Percentiles rank a stretch among this genome's conserved stretches.
These are phyloP conservation scores for Phytophthora pini DNA, from an alignment of 352 stramenopile species.

Conservation along the genomic window DNA sequence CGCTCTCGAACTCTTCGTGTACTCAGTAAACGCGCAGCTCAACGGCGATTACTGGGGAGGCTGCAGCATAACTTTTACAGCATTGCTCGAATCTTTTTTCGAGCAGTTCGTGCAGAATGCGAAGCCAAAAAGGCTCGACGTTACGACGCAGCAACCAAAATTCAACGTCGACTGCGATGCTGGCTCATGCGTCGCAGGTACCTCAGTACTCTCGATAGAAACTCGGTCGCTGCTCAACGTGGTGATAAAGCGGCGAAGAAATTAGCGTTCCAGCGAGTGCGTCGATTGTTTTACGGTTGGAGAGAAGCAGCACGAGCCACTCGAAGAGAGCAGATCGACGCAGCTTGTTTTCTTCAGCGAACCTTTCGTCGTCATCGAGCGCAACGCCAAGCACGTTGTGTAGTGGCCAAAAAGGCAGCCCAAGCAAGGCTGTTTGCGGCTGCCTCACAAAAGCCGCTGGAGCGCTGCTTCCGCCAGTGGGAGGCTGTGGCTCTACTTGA, in stretches of 20 bases:
- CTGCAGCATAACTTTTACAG: conserved; percentile 51
- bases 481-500: conserved; percentile 53
- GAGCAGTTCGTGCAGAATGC: conserved; percentile 42
- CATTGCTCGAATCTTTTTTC: conserved; percentile 53
- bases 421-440: conserved; percentile 53
- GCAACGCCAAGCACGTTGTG: conserved; percentile 43
- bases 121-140: conserved; percentile 41
- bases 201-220: conserved; percentile 38
- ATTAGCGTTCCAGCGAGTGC: conserved; percentile 25
- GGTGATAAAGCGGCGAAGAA: conserved; percentile 40
- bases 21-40: conserved; percentile 42
- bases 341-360: conserved; percentile 56
- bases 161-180: conserved; percentile 49
- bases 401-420: conserved; percentile 60
- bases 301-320: conserved; percentile 9
- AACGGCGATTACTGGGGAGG: conserved; percentile 47
- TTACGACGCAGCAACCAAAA: conserved; percentile 48
- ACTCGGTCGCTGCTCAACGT: conserved; percentile 28
- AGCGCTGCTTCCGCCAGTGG: conserved; percentile 68
- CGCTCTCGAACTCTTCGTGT: conserved; percentile 30
- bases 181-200: conserved; percentile 61
- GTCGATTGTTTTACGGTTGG: conserved; percentile 39
- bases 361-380: conserved; percentile 51
- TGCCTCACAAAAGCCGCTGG: conserved; percentile 59
- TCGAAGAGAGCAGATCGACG: conserved; percentile 26